phyloP scores from a whole-genome alignment of 2,329 filamentous ascomycete genomes.

The Calonectria pteridis region DNA sequence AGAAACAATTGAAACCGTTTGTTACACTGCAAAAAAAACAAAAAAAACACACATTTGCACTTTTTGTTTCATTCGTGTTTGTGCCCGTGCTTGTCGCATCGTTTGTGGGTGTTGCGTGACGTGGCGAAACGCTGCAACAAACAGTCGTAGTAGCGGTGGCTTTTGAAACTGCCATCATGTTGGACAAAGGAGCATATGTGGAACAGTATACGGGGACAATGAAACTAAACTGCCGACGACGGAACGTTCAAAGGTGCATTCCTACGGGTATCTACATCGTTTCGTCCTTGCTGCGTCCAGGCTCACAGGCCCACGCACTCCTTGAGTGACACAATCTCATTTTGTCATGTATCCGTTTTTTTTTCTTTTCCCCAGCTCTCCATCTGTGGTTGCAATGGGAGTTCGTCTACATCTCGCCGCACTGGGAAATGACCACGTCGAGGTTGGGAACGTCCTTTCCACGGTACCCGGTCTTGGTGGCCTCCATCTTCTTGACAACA shows the following conservation, averaged over 20 bases:
- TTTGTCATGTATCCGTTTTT: not conserved
- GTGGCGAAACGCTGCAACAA: not conserved
- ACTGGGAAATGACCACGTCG: conserved; percentile 87
- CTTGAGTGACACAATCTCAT: not conserved
- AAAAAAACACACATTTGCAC: too few species aligned
- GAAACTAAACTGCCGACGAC: conserved; percentile 37
- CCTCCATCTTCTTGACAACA: conserved; percentile 91
- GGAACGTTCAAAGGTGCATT: conserved; percentile 26
- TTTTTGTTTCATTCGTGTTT: not conserved
- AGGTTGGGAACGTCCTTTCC: conserved; percentile 85
- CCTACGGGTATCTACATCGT: conserved; percentile 36
- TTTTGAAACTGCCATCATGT: not conserved
- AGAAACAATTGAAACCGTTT: conserved; percentile 24
- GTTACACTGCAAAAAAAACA: conserved; percentile 20
- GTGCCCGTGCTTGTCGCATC: conserved; percentile 11
- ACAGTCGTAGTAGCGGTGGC: conserved; percentile 13
- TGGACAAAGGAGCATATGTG: conserved; percentile 18
- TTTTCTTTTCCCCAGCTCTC: not conserved
- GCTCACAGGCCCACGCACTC: not conserved
- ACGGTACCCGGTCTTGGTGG: conserved; percentile 81
- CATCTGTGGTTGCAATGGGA: not conserved
- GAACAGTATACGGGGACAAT: conserved; percentile 22
- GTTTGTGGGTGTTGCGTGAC: conserved; percentile 13
- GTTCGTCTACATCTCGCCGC: conserved; percentile 94
- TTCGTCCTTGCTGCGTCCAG: not conserved